Conservation (phyloP, 2,329 filamentous ascomycete genomes). For the Sporothrix brunneoviolacea region DNA sequence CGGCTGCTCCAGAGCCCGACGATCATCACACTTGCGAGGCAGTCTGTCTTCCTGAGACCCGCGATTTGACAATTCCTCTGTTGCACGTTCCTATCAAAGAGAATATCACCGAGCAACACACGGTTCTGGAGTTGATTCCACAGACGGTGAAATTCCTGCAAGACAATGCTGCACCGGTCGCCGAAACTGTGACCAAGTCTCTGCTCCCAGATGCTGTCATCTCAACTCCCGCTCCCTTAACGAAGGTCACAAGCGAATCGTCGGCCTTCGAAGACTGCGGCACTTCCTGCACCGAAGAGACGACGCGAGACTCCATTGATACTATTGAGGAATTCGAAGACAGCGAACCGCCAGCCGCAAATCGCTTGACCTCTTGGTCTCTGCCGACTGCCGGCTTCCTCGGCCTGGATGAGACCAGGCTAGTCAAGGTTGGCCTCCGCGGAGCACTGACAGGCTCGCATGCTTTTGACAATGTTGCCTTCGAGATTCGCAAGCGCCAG, state of each 20-base stretch:
- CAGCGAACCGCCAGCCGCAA: background rate
- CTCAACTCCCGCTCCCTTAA: too few species aligned
- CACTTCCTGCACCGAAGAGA: background rate
- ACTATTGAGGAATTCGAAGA: background rate
- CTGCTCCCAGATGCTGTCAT: too few species aligned
- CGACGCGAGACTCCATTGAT: background rate
- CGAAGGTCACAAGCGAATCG: background rate
- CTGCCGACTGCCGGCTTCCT: constrained; percentile 26
- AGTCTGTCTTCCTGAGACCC: too few species aligned
- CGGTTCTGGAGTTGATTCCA: too few species aligned
- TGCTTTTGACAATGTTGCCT: constrained; percentile 16
- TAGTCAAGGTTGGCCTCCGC: constrained; percentile 24
- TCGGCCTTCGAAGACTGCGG: background rate
- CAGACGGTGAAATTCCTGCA: too few species aligned
- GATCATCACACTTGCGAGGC: too few species aligned
- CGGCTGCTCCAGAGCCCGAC: too few species aligned
- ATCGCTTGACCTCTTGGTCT: background rate
- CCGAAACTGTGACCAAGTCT: too few species aligned
- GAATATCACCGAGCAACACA: too few species aligned
- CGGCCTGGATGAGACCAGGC: constrained; percentile 24
- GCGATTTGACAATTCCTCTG: too few species aligned
- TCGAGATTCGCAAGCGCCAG: background rate
- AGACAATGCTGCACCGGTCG: too few species aligned
- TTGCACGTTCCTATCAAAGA: too few species aligned
- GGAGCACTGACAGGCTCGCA: constrained; percentile 24